Conservation (phyloP, 441 rosid genomes). For the Pelargonium myrrhifolium region DNA sequence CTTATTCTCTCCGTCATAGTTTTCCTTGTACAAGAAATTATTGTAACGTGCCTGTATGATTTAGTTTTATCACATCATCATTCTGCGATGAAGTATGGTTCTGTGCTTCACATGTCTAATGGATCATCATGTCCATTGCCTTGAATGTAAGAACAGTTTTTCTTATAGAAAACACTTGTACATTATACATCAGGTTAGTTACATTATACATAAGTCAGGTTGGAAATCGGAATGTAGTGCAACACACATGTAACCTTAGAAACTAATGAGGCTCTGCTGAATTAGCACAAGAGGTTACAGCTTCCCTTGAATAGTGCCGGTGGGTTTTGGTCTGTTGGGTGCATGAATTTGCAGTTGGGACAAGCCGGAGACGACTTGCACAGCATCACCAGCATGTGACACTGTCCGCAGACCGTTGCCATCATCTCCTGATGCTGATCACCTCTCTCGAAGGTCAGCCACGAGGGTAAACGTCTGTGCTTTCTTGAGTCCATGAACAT, state of each 20-base stretch:
- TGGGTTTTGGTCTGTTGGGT: conserved; percentile 49
- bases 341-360: conserved; percentile 88
- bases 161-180: not conserved
- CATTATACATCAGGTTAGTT: conserved; percentile 1
- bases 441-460: conserved; percentile 43
- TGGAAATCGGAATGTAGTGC: conserved; percentile 2
- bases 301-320: conserved; percentile 41
- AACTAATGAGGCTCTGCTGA: not conserved
- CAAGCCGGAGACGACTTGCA: conserved; percentile 66
- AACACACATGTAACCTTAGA: not conserved
- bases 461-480: conserved; percentile 30
- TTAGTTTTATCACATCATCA: not conserved
- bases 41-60: not conserved
- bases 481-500: conserved; percentile 18
- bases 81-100: not conserved
- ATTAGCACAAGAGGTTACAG: conserved; percentile 52
- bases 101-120: not conserved
- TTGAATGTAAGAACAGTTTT: not conserved
- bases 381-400: conserved; percentile 85
- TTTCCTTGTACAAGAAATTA: not conserved
- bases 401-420: conserved; percentile 60
- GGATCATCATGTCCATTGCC: not conserved
- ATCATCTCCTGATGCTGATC: conserved; percentile 53
- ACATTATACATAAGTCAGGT: not conserved
- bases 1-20: not conserved